A percentile compares a stretch with the other conserved stretches of the same genome.
Evolutionary conservation across 306 rosid genomes (phyloP).

Genomic region (Datisca glomerata): DNA sequence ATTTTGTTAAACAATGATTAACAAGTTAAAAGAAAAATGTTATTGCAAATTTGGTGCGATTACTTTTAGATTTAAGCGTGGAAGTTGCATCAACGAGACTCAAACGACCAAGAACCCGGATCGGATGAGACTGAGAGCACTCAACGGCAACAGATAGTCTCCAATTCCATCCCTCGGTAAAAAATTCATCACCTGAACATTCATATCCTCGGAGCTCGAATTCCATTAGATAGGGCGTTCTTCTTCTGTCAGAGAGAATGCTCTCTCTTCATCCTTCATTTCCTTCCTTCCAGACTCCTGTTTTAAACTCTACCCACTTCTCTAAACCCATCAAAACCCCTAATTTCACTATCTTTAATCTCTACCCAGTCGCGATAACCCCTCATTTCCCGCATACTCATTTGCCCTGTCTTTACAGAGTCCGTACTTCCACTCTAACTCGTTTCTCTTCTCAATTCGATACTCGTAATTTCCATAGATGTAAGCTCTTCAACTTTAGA

Average conservation of each 20-base stretch:
- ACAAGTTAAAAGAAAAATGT: no score
- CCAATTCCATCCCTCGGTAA: no score
- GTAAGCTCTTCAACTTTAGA: slow-evolving; percentile 10
- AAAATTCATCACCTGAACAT: no score
- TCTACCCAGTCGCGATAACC: slow-evolving; percentile 9
- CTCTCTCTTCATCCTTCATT: slow-evolving; percentile 34
- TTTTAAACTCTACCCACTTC: slow-evolving; percentile 18
- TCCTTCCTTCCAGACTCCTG: slow-evolving; percentile 32
- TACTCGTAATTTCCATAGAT: slow-evolving; percentile 5
- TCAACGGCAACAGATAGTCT: no score
- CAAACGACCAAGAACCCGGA: no score
- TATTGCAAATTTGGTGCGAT: no score
- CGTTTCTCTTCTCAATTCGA: slow-evolving; percentile 7
- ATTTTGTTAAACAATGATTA: no score
- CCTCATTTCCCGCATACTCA: not conserved
- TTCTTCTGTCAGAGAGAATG: slow-evolving; percentile 24
- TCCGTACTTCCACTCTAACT: not conserved
- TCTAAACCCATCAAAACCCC: slow-evolving; percentile 20
- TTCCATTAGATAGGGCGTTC: not conserved
- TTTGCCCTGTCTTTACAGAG: slow-evolving; percentile 4
- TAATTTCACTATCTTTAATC: slow-evolving; percentile 11
- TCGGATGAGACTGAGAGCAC: no score
- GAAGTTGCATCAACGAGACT: no score
- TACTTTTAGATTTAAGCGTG: no score
- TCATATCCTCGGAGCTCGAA: slow-evolving; percentile 3